These are phyloP conservation scores for Rhododendron simsii DNA, from an alignment of 148 eudicot species.

Conservation along the genomic window DNA sequence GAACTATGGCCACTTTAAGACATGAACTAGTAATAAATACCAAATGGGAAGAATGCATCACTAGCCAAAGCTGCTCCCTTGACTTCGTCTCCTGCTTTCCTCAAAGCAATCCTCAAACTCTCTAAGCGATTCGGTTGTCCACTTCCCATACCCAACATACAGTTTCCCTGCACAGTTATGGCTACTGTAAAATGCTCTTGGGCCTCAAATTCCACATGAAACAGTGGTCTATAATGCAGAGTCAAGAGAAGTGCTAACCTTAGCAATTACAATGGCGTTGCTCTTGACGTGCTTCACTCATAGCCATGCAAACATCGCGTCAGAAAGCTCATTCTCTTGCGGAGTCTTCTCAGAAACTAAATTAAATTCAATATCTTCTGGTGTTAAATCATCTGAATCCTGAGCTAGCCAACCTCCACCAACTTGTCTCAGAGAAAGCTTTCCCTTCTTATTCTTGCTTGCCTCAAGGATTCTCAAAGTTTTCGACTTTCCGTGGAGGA, in stretches of 20 bases:
- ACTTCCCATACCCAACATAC: constrained; percentile 55
- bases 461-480: constrained; percentile 94
- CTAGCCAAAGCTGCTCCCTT: too few relatives aligned
- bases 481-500: constrained; percentile 93
- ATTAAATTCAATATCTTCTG: constrained; percentile 65
- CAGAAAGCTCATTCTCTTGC: constrained; percentile 56
- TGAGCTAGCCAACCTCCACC: constrained; percentile 99
- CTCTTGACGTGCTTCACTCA: constrained; percentile 98
- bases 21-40: too few relatives aligned
- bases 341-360: constrained; percentile 59
- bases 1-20: too few relatives aligned
- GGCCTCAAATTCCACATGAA: not conserved
- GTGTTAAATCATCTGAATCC: constrained; percentile 82
- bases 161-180: constrained; percentile 46
- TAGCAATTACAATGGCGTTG: constrained; percentile 94
- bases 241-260: constrained; percentile 39
- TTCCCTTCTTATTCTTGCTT: constrained; percentile 67
- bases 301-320: constrained; percentile 93
- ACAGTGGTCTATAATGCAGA: not conserved
- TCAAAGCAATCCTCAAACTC: too few relatives aligned
- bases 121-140: too few relatives aligned
- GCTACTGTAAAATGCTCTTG: constrained; percentile 7
- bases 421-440: constrained; percentile 86
- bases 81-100: too few relatives aligned
- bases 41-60: too few relatives aligned